phyloP scores from a whole-genome alignment of 805 yeast species.

The Candida schatavii region DNA sequence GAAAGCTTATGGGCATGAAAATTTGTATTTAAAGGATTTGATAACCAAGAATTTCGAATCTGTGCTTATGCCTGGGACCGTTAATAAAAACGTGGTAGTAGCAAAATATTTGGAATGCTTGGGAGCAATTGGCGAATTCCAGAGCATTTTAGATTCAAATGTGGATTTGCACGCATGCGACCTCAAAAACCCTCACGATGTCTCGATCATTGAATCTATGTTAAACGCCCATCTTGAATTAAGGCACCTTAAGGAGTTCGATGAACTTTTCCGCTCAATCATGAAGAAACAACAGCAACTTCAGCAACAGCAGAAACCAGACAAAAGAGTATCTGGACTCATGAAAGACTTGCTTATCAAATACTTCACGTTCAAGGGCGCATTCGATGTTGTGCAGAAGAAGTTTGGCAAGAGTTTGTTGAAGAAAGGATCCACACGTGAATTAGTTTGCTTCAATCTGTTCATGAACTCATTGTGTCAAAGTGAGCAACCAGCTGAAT shows the following conservation, averaged over 20 bases:
- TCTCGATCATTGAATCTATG: constrained; percentile 1
- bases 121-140: constrained; percentile 8
- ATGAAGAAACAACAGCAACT: neutral
- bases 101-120: constrained; percentile 17
- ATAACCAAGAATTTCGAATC: constrained; percentile 10
- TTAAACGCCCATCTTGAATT: constrained; percentile 13
- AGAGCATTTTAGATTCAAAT: constrained; percentile 9
- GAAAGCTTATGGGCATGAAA: constrained; percentile 12
- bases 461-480: constrained; percentile 17
- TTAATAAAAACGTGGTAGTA: constrained; percentile 5
- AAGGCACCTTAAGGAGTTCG: constrained; percentile 14
- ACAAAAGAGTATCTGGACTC: constrained; percentile 5
- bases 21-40: constrained; percentile 17
- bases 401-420: constrained; percentile 15
- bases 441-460: constrained; percentile 16
- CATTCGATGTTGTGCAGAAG: constrained; percentile 14
- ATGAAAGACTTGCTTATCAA: constrained; percentile 18
- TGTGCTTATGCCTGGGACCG: neutral
- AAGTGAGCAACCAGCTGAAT: neutral
- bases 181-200: neutral
- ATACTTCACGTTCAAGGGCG: constrained; percentile 21
- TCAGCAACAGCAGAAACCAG: constrained; percentile 5
- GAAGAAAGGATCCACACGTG: constrained; percentile 14
- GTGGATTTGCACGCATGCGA: constrained; percentile 6
- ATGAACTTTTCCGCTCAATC: constrained; percentile 15